Evolutionary conservation across 2,329 filamentous ascomycete genomes (phyloP), one percentile per base, ranked within the genome.

Genomic region (Sordariomycetes sp.): DNA sequence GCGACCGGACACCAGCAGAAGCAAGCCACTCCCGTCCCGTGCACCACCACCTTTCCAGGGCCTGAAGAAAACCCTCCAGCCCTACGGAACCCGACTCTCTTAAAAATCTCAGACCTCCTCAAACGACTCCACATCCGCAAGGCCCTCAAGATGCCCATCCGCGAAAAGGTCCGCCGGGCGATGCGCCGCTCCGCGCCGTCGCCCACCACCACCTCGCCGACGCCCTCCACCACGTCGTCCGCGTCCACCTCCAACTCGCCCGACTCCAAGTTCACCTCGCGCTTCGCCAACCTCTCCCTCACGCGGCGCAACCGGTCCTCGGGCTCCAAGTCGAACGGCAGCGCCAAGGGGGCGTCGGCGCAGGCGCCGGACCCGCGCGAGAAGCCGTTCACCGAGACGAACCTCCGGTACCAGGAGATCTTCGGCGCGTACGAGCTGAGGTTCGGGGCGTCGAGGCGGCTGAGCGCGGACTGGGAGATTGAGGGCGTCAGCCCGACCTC

Each of bases 371-470:
- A 78, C 63, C 75, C 75, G 7, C 72, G 73, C 67, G 74, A 77
- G 66, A 69, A 72, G 62, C 74, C 74, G 28, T 68, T 77, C 55
- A 77, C 73, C 10, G 68, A 71, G 59, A 69, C 74, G 57, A 78
- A 78, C 65, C 68, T 77, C 20, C 68, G 70, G 58, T 73, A 79
- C 63, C 76, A 77, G 64, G 72, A 77, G 67, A 70, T 76, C 66
- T 69, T 79, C 43, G 70, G 70, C 59, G 66, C 72, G 59, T 79
- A 76, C 68, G 73, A 69, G 59, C 73, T 76, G 65, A 74, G 70
- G 12, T 79, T 79, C 62, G 77, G 77, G 46, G 67, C 72, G 35
- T 68, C 65, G 43, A 51, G 59, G 37, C 54, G 55, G 59, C 43
- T 56, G 12, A 62, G 59, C 16, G 43, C 54, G 34, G 60, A 61